Evolutionary conservation across 2,329 filamentous ascomycete genomes (phyloP).

Genomic region (Colletotrichum tabaci): DNA sequence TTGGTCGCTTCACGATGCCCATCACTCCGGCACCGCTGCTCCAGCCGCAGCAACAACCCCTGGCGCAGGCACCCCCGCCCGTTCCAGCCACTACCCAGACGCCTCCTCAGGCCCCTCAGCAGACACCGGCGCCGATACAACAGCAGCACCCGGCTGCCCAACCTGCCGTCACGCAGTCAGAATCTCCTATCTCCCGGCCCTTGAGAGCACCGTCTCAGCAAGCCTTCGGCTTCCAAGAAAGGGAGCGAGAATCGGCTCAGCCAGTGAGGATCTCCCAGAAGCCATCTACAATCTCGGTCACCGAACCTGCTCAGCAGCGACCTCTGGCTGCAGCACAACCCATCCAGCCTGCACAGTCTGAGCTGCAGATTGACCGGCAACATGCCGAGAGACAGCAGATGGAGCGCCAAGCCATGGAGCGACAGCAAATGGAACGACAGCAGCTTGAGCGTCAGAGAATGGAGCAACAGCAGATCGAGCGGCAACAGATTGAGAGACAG

Average conservation of each 20-base stretch:
- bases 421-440: constrained; percentile 38
- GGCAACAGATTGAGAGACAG: constrained; percentile 41
- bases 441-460: constrained; percentile 17
- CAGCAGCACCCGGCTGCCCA: constrained; percentile 56
- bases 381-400: constrained; percentile 45
- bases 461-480: constrained; percentile 35
- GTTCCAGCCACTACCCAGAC: constrained; percentile 38
- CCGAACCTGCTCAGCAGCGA: constrained; percentile 54
- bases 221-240: constrained; percentile 61
- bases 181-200: constrained; percentile 63
- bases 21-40: constrained; percentile 59
- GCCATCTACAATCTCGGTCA: constrained; percentile 49
- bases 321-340: constrained; percentile 54
- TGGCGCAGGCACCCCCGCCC: constrained; percentile 29
- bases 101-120: constrained; percentile 34
- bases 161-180: constrained; percentile 56
- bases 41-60: constrained; percentile 46
- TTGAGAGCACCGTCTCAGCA: constrained; percentile 59
- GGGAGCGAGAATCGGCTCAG: constrained; percentile 55
- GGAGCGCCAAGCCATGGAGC: constrained; percentile 50
- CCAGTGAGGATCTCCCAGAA: constrained; percentile 60
- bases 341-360: constrained; percentile 51
- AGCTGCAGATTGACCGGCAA: constrained; percentile 48
- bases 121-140: constrained; percentile 49
- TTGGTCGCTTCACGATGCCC: constrained; percentile 61